Evolutionary conservation across 2,329 filamentous ascomycete species (phyloP), one percentile per base, ranked within the genome.

Genomic region (Drechslerella stenobrocha): DNA sequence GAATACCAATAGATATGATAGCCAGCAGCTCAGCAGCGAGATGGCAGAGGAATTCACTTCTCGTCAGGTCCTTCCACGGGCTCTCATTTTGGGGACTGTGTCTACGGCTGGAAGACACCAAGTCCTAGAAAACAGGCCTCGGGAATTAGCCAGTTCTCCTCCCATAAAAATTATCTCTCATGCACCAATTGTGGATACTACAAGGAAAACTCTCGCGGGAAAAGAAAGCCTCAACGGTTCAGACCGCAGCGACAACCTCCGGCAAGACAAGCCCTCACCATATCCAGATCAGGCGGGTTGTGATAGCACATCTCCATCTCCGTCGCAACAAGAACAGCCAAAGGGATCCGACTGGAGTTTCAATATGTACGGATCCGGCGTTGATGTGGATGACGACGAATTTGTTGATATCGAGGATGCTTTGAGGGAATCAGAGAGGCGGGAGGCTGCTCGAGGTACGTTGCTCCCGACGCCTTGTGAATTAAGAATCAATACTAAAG

Each of bases 381-480:
- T 60, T 15, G 63, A 52, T 7, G 61, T 59, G 2, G 63, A 60
- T 13, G 63, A 56, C 2, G 55, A 56, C 9, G 55, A 52, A 11
- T 67, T 67, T 34, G 44, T 56, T 1, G 63, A 60, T 42, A 60
- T 67, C 22, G 63, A 67, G 56, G 63, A 60, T 20, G 23, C 24
- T 22, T 13, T 48, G 11, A 48, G 30, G 7, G 24, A 52, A 11
- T 40, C 8, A 15, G 28, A 52, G 15, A 53, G 18, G 28, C 23
- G 22, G 4, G 50, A 53, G 26, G 42, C 34, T 26, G 20, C 30
- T 23, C 28, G 53, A 48, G 53, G 52, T 58, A 66, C 9, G 13
- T 2, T 28, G 15, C 4, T 18, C 24, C 22, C 6, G 5, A 20
- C 32, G 46, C 18, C n/a, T 20, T 13, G 9, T 52, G 7, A 4